Evolutionary conservation across 2,329 filamentous ascomycete species (phyloP), one percentile per base, ranked within the genome.

Genomic region (Aspergillus jensenii): DNA sequence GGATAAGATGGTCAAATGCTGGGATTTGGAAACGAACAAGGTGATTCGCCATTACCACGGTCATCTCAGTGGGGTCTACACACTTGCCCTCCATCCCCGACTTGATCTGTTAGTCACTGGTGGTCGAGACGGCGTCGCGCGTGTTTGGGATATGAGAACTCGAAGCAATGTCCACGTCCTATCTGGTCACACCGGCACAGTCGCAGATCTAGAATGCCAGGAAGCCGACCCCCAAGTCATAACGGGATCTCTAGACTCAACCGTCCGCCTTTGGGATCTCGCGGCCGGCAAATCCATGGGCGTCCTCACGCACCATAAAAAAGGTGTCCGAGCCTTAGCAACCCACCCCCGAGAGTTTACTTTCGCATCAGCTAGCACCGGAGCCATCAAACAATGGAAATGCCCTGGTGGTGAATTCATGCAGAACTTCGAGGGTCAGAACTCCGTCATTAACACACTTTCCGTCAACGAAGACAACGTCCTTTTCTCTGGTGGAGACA

Each of bases 1-100:
- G 76, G 95, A 99, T 75, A 99, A 99, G 81, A 97, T 97, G 93
- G 95, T 99, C 62, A 99, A 99, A 78, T 99, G 95, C 78, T 99
- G 95, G 95, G 95, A 99, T 79, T 79, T 99, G 64, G 95, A 99
- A 76, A 97, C 93, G n/a, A 99, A 99, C 80, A 97, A 97, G 76
- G 95, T 99, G 59, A 97, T 98, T 71, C 86, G 93, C 40, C 92
- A 97, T 76, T 99, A 98, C 74, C 95, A 99, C 74, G 96, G 96
- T 17, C 95, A 99, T 78, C 80, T 99, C 21, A 96, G 91, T 67
- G 95, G 95, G 63, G 95, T 99, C 4, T 99, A 99, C 77, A 93
- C 93, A 1, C 81, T 99, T 6, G 86, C 90, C 2, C 80, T 99
- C n/a, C 95, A 99, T 72, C 95, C 95, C 0, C 96, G 92, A 0